Evolutionary conservation across 345 rosid genomes (phyloP), one percentile per base, ranked within the genome.

Genomic region (Iberis pinnata): DNA sequence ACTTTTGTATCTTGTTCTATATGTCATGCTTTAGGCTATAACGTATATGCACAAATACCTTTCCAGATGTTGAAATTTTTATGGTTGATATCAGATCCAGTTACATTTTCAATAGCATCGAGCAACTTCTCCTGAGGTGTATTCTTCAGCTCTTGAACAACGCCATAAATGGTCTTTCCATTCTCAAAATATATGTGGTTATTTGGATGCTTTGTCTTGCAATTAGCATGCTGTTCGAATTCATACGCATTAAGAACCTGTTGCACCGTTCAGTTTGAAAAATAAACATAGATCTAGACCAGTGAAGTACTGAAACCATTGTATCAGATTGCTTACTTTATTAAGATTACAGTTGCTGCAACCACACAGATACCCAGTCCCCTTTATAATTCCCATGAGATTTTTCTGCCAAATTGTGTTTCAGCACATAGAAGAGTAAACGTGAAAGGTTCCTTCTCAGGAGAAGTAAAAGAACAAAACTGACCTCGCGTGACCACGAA

Each of bases 171-270:
- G 12, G 95, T 86, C 84, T 86, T 89, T 38, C 97, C 95, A 70
- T 83, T 89, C 68, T 86, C 94, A 42, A 86, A 89, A 77, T 72
- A 86, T 53, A 89, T 86, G 68, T 82, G 97, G 77, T 80, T 86
- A 69, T 89, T 89, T 2, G 97, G 97, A 72, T 89, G 97, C 63
- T 86, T 86, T 51, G 97, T 83, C 67, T 89, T 89, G 81, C 84
- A 80, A 64, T 79, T 73, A 59, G 95, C 94, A 70, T 89, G 97
- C 54, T 71, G 83, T 76, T 86, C 97, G 62, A 89, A 84, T 68
- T 86, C 97, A 50, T 78, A 89, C 0, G 95, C 97, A 69, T 80
- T 89, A 4, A 89, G 78, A 70, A 78, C 84, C 95, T 89, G 67
- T 61, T 16, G 46, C n/a, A 75, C 52, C 42, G 45, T 38, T n/a